Percentiles rank a stretch among this genome's conserved stretches.
These are phyloP conservation scores for Spergularia azorica DNA, from an alignment of 179 eudicot species.

Conservation along the genomic window DNA sequence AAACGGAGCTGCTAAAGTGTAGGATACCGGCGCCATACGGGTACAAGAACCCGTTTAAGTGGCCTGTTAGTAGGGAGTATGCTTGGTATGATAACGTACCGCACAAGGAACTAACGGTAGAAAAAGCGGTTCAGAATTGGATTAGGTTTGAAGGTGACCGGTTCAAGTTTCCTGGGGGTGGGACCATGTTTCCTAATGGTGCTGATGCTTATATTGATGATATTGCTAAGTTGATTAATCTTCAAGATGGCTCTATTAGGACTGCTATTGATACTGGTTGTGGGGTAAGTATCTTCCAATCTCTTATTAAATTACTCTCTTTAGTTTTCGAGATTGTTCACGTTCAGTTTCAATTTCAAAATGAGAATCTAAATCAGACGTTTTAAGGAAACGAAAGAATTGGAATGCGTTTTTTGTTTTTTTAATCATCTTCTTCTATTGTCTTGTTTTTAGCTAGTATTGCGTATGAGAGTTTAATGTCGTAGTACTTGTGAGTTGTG, in stretches of 20 bases:
- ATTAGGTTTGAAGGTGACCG: constrained; percentile 65
- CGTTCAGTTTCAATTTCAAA: no score
- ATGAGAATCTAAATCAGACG: no score
- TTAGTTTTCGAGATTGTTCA: no score
- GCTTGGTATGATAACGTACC: constrained; percentile 83
- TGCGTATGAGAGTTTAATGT: no score
- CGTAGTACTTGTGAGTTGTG: no score
- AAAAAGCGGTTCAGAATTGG: constrained; percentile 87
- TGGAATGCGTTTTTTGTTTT: no score
- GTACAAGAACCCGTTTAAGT: constrained; percentile 67
- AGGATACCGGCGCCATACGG: constrained; percentile 73
- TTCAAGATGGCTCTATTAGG: constrained; percentile 63
- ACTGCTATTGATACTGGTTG: constrained; percentile 91
- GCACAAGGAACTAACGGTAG: constrained; percentile 67
- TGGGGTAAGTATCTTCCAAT: constrained; percentile 53
- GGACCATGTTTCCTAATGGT: constrained; percentile 84
- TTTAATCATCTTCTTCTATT: no score
- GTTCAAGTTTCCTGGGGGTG: constrained; percentile 86
- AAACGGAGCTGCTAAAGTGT: constrained; percentile 49
- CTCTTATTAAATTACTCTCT: no score
- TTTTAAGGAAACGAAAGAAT: no score
- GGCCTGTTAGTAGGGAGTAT: constrained; percentile 74
- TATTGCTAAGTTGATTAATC: constrained; percentile 55
- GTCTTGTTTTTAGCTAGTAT: no score
- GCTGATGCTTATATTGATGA: constrained; percentile 70